Evolutionary conservation across 2,329 filamentous ascomycete genomes (phyloP), one percentile per base, ranked within the genome.

Genomic region (Hypomyces rosellus): DNA sequence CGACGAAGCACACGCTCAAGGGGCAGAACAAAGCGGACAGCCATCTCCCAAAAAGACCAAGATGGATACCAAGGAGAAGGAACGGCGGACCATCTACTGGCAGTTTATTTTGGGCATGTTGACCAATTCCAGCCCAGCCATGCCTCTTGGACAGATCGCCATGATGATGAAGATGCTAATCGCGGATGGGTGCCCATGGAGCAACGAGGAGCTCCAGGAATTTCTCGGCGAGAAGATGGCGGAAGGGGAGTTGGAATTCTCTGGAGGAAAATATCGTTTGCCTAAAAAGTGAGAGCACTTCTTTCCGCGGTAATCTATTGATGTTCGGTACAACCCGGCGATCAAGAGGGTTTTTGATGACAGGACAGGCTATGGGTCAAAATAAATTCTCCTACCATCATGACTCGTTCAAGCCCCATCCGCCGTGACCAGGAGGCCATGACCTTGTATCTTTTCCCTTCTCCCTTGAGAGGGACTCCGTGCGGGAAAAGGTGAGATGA

Each of bases 131-230:
- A 86, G 86, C 15, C 82, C 78, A 15, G 70, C 86, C 25, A 93
- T 96, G 88, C 85, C 88, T 46, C 72, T 91, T 52, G 76, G 76
- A 49, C 81, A 90, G 64, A 95, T 99, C 57, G 78, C 84, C 8
- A 95, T 91, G 85, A 96, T 97, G 89, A 78, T 99, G 76, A 89
- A 89, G 69, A 92, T 97, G 78, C 79, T 92, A 52, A 83, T 96
- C 47, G 81, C 88, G 0, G 89, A 89, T 12, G 91, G 90, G 2
- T 96, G 96, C 64, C 82, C 88, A 0, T 96, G 89, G 78, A 89
- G 86, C 54, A 88, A 88, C 61, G 91, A 96, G 64, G 91, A 97
- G 69, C 70, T 97, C 54, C 81, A 84, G 60, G 87, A 86, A 65
- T 87, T 96, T 64, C 69, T 97, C 51, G 80, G 73, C 8, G 82